Percentiles rank a stretch among this genome's conserved stretches.
These are phyloP conservation scores for Sechiopsis laciniata DNA, from an alignment of 306 rosid species.

Conservation along the genomic window DNA sequence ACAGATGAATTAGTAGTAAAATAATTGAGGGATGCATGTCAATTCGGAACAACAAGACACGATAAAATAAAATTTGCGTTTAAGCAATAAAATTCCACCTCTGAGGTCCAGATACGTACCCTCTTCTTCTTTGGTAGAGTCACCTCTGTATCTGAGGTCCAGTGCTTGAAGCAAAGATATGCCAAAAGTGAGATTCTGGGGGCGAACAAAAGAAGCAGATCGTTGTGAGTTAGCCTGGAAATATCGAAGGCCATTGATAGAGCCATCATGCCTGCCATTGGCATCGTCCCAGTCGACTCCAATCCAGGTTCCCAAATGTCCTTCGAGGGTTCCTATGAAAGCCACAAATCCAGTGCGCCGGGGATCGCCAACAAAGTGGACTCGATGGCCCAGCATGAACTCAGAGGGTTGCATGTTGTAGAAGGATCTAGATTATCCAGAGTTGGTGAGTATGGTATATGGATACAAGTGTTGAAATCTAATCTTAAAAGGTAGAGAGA, in stretches of 20 bases:
- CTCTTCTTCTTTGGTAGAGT: conserved; percentile 77
- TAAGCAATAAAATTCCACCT: not conserved
- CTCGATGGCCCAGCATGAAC: conserved; percentile 60
- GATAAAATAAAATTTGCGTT: not conserved
- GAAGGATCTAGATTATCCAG: not conserved
- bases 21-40: not conserved
- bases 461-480: too few species aligned
- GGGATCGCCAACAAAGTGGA: conserved; percentile 55
- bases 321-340: conserved; percentile 62
- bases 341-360: conserved; percentile 63
- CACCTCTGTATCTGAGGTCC: conserved; percentile 54
- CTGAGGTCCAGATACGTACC: conserved; percentile 49
- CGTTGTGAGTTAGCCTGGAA: conserved; percentile 55
- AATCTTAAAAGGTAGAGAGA: too few species aligned
- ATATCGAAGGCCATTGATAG: conserved; percentile 63
- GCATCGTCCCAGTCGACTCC: conserved; percentile 91
- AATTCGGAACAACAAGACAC: not conserved
- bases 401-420: conserved; percentile 46
- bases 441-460: too few species aligned
- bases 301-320: conserved; percentile 65
- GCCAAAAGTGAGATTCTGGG: conserved; percentile 55
- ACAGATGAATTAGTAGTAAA: not conserved
- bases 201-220: conserved; percentile 71
- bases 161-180: conserved; percentile 68
- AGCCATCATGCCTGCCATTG: conserved; percentile 79